Base-by-base conservation (phyloP, 2,329 filamentous ascomycete genomes). In the Arachnomyces sp. region DNA sequence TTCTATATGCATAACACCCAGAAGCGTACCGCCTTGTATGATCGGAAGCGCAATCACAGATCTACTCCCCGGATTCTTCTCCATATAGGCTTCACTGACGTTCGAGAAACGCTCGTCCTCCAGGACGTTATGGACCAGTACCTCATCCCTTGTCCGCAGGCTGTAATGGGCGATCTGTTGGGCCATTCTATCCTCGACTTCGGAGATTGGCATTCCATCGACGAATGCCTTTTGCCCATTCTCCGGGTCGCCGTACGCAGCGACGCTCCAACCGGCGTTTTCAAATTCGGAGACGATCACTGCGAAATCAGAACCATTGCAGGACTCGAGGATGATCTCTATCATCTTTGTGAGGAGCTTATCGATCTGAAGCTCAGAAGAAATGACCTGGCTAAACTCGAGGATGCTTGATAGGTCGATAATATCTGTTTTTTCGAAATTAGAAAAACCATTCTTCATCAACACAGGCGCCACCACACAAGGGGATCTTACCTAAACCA, bases 61-160 rank as follows among this genome's bases (percentile, higher is more conserved):
- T 43, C 72, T 72, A 15, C 77, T 75, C 3, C 72, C 65, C 0
- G 76, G 76, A 47, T 77, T 73, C 33, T 69, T 62, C 34, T 68
- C 62, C 12, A 76, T 61, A 52, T 79, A 81, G 0, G 70, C 62
- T 12, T 75, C 70, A 4, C 68, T 72, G 7, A 80, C 74, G 41
- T 78, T 80, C 14, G 74, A 74, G 48, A 82, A 82, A 3, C 78
- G 69, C 47, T 82, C 78, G 48, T 82, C 78, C 32, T 82, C 75
- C 2, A 80, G 64, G 3, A 82, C 64, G 45, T 80, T 80, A 40
- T 77, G 75, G 9, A 80, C 66, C 37, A 81, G 77, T 2, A 82
- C 74, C n/a, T 70, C 71, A 48, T 82, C 78, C 40, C 72, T 71
- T 46, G 78, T 82, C 13, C 78, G 73, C 45, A 81, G 64, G 2